Base-by-base conservation (phyloP, 164 flowering plant genomes). In the Chimonanthus praecox region DNA sequence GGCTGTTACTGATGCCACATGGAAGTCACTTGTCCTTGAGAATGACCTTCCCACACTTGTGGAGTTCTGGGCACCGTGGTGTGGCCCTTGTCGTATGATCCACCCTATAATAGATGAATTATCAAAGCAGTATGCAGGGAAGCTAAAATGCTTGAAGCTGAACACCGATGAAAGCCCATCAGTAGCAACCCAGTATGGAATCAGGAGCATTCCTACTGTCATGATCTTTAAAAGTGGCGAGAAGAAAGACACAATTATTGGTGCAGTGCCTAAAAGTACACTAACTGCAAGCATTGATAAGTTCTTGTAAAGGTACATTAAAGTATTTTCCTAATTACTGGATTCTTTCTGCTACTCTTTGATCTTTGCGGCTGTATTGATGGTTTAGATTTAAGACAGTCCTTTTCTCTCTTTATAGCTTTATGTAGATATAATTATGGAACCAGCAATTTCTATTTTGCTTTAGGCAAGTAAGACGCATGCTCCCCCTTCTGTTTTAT, bases 31-130 rank as follows among this genome's bases (percentile, higher is more conserved):
- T 71, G 94, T 94, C 20, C 80, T 88, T 1, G 89, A 89, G 33
- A 74, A 80, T 49, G 87, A 85, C 6, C 58, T 73, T 5, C 87
- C 97, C 58, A 94, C 91, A 61, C 74, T 92, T 78, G 97, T 94
- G 72, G 97, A 90, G 78, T 94, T 94, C 78, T 92, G 96, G 97
- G 98, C 97, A 43, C 94, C 98, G 33, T 94, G 98, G 97, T 94
- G 98, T 71, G 98, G 98, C 0, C 98, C 98, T 5, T 92, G 97
- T 84, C 89, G 95, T 2, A 89, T 92, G 93, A 91, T 94, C 75
- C 91, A 87, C 71, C 97, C 97, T 1, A n/a, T n/a, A 20, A 83
- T 94, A 74, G 86, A 87, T 74, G 93, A 91, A 61, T 77, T 94
- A 64, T 80, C 97, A 21, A 80, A 79, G 76, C 74, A 87, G 48